phyloP scores from a whole-genome alignment of 2,329 filamentous ascomycete species.

The Blastomyces parvus region DNA sequence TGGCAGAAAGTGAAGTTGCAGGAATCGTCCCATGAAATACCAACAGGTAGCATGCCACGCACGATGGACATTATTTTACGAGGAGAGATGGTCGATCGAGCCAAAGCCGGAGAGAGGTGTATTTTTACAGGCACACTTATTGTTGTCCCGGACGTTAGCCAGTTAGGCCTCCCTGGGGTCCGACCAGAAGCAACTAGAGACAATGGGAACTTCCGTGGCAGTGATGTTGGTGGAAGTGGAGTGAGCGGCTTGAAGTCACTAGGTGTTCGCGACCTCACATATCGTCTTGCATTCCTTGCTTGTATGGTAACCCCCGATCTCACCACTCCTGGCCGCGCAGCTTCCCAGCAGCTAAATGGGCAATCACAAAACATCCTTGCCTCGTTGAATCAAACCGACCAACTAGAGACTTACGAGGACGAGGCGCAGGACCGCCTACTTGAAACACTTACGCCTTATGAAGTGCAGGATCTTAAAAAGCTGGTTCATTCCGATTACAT shows the following conservation, averaged over 20 bases:
- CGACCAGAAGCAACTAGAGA: slow-evolving; percentile 77
- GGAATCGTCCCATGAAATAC: slow-evolving; percentile 96
- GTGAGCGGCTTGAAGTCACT: slow-evolving; percentile 83
- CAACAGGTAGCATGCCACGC: slow-evolving; percentile 94
- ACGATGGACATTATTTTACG: slow-evolving; percentile 96
- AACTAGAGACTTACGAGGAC: slow-evolving; percentile 65
- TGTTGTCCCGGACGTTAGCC: slow-evolving; percentile 92
- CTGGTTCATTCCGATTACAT: slow-evolving; percentile 97
- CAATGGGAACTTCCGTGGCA: slow-evolving; percentile 63
- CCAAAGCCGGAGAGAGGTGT: slow-evolving; percentile 96
- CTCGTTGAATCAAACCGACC: slow-evolving; percentile 64
- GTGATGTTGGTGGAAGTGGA: slow-evolving; percentile 73
- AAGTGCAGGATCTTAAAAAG: slow-evolving; percentile 81
- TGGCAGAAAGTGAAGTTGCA: slow-evolving; percentile 99
- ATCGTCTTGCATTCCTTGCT: slow-evolving; percentile 89
- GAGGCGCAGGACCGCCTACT: slow-evolving; percentile 81
- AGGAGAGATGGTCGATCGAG: slow-evolving; percentile 93
- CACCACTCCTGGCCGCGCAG: slow-evolving; percentile 64
- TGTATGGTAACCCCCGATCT: slow-evolving; percentile 93
- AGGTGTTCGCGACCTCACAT: slow-evolving; percentile 89
- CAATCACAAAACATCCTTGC: slow-evolving; percentile 77
- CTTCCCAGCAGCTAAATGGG: slow-evolving; percentile 58
- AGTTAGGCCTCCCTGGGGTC: slow-evolving; percentile 80
- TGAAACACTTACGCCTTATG: slow-evolving; percentile 70
- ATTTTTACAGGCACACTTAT: slow-evolving; percentile 95